A percentile compares a stretch with the other conserved stretches of the same genome.
These are phyloP conservation scores for Croton laevigatus DNA, from an alignment of 441 rosid genomes.

Conservation along the genomic window DNA sequence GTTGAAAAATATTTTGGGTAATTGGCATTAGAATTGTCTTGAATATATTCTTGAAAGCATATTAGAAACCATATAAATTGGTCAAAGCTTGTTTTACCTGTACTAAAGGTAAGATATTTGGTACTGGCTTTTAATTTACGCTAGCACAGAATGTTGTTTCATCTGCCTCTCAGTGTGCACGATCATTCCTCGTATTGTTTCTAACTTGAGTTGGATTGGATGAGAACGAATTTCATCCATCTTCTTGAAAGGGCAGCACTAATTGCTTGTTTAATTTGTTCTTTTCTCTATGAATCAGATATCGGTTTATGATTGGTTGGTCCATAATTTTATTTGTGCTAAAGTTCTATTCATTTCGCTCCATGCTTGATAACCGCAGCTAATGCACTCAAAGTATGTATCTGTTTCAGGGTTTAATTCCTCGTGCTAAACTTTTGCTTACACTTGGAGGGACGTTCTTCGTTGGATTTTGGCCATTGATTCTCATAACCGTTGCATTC, in stretches of 20 bases:
- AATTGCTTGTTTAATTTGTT: background rate
- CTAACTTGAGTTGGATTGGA: background rate
- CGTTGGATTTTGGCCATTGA: constrained; percentile 83
- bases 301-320: background rate
- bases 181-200: background rate
- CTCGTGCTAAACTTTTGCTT: constrained; percentile 80
- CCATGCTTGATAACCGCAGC: background rate
- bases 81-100: background rate
- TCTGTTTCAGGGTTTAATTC: constrained; percentile 81
- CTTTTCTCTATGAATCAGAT: background rate
- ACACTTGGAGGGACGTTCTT: constrained; percentile 92
- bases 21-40: background rate
- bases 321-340: background rate
- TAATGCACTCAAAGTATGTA: background rate
- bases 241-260: background rate
- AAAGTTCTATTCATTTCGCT: background rate
- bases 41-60: background rate
- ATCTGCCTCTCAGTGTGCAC: background rate
- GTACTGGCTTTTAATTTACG: background rate
- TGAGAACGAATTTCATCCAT: background rate
- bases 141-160: no score
- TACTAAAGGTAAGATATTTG: background rate
- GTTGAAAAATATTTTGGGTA: background rate
- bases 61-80: background rate
- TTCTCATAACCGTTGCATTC: constrained; percentile 60